Evolutionary conservation across 495 filamentous ascomycete species (phyloP).

Genomic region (Pyrenula aspistea): DNA sequence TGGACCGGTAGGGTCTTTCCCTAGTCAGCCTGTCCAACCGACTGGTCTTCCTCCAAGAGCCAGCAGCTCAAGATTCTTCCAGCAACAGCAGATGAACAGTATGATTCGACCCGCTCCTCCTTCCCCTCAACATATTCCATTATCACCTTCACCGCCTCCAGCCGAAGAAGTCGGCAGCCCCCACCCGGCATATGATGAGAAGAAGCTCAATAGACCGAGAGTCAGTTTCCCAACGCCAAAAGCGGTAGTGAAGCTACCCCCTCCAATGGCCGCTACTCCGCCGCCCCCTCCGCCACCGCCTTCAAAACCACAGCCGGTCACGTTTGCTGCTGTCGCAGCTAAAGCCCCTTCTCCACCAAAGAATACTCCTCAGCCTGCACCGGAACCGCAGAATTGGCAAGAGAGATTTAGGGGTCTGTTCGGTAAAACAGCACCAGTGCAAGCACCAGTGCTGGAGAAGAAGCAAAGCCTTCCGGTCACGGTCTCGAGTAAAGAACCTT

Average conservation of each 20-base stretch:
- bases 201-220: constrained; percentile 34
- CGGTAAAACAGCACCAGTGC: constrained; percentile 27
- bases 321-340: constrained; percentile 44
- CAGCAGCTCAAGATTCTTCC: constrained; percentile 24
- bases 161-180: constrained; percentile 49
- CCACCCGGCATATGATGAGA: constrained; percentile 58
- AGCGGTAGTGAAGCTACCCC: constrained; percentile 62
- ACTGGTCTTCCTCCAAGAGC: constrained; percentile 3
- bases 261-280: constrained; percentile 31
- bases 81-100: constrained; percentile 16
- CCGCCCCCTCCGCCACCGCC: constrained; percentile 26
- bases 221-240: constrained; percentile 57
- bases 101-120: not conserved
- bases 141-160: constrained; percentile 54
- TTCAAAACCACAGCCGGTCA: constrained; percentile 19
- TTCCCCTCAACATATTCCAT: constrained; percentile 6
- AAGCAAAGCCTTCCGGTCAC: constrained; percentile 41
- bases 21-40: not conserved
- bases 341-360: constrained; percentile 21
- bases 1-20: constrained; percentile 3
- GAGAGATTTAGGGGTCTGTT: constrained; percentile 63
- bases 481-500: constrained; percentile 46
- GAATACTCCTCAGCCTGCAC: constrained; percentile 15
- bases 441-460: constrained; percentile 25
- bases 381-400: constrained; percentile 49